Conservation (phyloP, 495 filamentous ascomycete species). For the Aspergillus panamensis region DNA sequence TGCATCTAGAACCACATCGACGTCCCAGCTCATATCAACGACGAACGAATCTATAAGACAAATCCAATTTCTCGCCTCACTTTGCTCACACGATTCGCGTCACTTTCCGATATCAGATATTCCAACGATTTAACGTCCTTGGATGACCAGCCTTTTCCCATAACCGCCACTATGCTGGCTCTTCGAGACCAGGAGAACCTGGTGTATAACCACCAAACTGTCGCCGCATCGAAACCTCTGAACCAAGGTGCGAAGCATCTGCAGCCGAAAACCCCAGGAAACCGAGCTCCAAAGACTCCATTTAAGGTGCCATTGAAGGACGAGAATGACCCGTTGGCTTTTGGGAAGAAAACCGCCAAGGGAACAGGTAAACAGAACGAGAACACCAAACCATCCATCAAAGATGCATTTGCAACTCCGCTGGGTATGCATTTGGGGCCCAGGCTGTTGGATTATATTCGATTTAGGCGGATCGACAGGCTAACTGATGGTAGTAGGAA, state of each 20-base stretch:
- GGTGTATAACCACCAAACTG: constrained; percentile 69
- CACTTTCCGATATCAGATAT: not conserved
- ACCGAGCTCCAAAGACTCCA: constrained; percentile 75
- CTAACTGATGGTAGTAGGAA: constrained; percentile 47
- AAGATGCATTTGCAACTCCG: constrained; percentile 77
- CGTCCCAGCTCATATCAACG: not conserved
- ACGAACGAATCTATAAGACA: not conserved
- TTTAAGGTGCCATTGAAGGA: constrained; percentile 81
- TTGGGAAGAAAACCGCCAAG: constrained; percentile 63
- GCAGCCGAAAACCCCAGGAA: constrained; percentile 74
- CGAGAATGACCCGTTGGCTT: constrained; percentile 68
- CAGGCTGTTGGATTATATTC: not conserved
- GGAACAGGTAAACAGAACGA: constrained; percentile 61
- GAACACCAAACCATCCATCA: constrained; percentile 55
- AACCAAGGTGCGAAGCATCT: constrained; percentile 62
- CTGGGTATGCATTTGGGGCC: constrained; percentile 53
- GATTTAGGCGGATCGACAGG: not conserved
- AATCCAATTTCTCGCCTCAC: not conserved
- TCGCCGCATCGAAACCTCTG: constrained; percentile 72
- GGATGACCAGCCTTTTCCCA: constrained; percentile 28
- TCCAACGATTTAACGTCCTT: constrained; percentile 9
- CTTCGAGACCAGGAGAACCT: constrained; percentile 89
- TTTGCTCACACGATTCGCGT: not conserved
- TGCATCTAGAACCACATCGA: constrained; percentile 28
- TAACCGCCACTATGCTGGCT: constrained; percentile 63